Conservation (phyloP, 148 eudicot genomes). For the Fagopyrum homotropicum region DNA sequence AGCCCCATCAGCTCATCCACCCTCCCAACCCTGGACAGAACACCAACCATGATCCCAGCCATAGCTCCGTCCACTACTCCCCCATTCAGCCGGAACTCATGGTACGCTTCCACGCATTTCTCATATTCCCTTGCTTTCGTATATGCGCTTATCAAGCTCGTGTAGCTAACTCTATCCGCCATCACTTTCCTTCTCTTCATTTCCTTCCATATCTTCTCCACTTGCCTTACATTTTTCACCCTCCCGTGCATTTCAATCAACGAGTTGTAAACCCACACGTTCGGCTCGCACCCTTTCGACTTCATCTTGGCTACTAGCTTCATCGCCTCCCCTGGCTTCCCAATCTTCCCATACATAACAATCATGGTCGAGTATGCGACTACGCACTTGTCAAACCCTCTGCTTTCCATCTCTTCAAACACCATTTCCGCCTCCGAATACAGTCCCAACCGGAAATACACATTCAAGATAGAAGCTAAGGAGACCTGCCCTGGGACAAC, state of each 20-base stretch:
- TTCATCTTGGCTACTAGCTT: slow-evolving; percentile 85
- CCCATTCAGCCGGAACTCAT: slow-evolving; percentile 60
- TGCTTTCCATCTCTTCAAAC: slow-evolving; percentile 58
- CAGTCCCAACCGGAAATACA: slow-evolving; percentile 52
- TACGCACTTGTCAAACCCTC: slow-evolving; percentile 67
- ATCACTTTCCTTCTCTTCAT: slow-evolving; percentile 67
- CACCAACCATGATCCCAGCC: slow-evolving; percentile 90
- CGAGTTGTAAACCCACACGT: slow-evolving; percentile 87
- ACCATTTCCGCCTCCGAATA: slow-evolving; percentile 45
- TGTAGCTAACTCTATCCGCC: slow-evolving; percentile 72
- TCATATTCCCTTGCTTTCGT: slow-evolving; percentile 58
- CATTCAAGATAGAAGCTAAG: slow-evolving; percentile 58
- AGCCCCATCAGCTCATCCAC: slow-evolving; percentile 69
- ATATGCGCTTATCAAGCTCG: slow-evolving; percentile 69
- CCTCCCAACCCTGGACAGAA: slow-evolving; percentile 60
- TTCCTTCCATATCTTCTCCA: slow-evolving; percentile 88
- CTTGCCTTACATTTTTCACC: slow-evolving; percentile 47
- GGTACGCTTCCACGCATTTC: slow-evolving; percentile 38
- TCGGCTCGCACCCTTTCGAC: slow-evolving; percentile 70
- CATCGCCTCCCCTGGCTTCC: slow-evolving; percentile 63
- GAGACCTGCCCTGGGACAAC: slow-evolving; percentile 89
- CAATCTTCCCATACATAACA: slow-evolving; percentile 67
- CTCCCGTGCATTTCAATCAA: slow-evolving; percentile 71
- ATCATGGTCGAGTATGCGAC: slow-evolving; percentile 94
- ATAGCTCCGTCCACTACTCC: slow-evolving; percentile 63